A percentile compares a stretch with the other conserved stretches of the same genome.
These are phyloP conservation scores for Kuraishia cidri DNA, from an alignment of 805 yeast genomes.

Conservation along the genomic window DNA sequence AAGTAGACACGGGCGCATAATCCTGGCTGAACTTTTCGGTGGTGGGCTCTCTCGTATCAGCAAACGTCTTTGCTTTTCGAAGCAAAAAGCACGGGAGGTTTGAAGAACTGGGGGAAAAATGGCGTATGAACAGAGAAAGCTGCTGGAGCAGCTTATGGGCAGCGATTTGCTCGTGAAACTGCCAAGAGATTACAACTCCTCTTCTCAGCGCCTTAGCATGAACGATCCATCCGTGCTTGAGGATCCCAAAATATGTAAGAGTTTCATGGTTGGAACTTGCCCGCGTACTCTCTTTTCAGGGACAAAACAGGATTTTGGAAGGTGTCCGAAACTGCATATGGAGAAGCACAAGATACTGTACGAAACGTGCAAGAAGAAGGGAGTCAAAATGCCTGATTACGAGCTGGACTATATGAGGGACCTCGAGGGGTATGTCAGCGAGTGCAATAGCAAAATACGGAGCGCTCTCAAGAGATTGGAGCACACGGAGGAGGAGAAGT, in stretches of 20 bases:
- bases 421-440: conserved; percentile 45
- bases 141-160: conserved; percentile 79
- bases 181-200: conserved; percentile 16
- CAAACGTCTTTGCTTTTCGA: too few species aligned
- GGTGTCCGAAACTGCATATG: conserved; percentile 67
- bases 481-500: conserved; percentile 55
- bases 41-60: too few species aligned
- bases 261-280: conserved; percentile 78
- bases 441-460: conserved; percentile 57
- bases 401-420: conserved; percentile 39
- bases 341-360: conserved; percentile 70
- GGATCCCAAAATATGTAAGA: conserved; percentile 63
- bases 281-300: conserved; percentile 78
- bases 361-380: conserved; percentile 35
- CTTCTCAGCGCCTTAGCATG: conserved; percentile 4
- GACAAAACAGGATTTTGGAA: conserved; percentile 77
- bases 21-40: too few species aligned
- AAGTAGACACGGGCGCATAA: too few species aligned
- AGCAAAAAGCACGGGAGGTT: too few species aligned
- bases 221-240: conserved; percentile 25
- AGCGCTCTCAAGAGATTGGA: conserved; percentile 58
- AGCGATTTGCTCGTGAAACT: conserved; percentile 30
- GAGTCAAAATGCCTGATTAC: conserved; percentile 23
- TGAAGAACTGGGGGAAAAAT: conserved; percentile 19
- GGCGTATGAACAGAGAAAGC: conserved; percentile 70